Percentiles rank a stretch among this genome's conserved stretches.
phyloP scores from a whole-genome alignment of 345 rosid species.

The Syzygium aromaticum region DNA sequence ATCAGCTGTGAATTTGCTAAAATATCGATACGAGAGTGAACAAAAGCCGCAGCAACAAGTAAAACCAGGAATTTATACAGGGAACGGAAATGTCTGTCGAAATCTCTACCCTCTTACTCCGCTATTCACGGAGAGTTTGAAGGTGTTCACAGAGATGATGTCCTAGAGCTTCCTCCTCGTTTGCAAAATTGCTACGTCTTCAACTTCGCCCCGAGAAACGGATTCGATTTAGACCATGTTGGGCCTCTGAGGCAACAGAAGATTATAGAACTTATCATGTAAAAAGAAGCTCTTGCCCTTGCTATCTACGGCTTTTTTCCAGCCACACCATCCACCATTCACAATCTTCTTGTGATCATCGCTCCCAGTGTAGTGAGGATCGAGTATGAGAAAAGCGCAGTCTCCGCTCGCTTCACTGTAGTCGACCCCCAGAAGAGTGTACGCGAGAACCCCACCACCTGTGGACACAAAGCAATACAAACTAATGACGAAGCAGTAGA shows the following conservation, averaged over 20 bases:
- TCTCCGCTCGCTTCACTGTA: conserved; percentile 74
- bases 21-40: background rate
- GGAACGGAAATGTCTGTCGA: background rate
- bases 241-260: conserved; percentile 85
- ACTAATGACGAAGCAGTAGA: background rate
- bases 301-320: conserved; percentile 87
- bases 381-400: conserved; percentile 83
- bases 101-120: background rate
- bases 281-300: conserved; percentile 84
- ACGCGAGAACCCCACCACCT: conserved; percentile 99
- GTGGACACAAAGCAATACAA: background rate
- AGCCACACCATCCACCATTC: conserved; percentile 93
- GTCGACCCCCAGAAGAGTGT: conserved; percentile 80
- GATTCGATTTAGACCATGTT: conserved; percentile 40
- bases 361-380: conserved; percentile 80
- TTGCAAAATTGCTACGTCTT: background rate
- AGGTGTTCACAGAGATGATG: background rate
- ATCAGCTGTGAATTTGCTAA: accelerated
- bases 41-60: background rate
- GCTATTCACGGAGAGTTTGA: background rate
- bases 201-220: background rate
- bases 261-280: conserved; percentile 84
- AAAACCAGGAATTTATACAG: background rate
- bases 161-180: background rate
- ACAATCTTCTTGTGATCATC: conserved; percentile 81